phyloP scores from a whole-genome alignment of 495 filamentous ascomycete species.

The Parmelia sp. region DNA sequence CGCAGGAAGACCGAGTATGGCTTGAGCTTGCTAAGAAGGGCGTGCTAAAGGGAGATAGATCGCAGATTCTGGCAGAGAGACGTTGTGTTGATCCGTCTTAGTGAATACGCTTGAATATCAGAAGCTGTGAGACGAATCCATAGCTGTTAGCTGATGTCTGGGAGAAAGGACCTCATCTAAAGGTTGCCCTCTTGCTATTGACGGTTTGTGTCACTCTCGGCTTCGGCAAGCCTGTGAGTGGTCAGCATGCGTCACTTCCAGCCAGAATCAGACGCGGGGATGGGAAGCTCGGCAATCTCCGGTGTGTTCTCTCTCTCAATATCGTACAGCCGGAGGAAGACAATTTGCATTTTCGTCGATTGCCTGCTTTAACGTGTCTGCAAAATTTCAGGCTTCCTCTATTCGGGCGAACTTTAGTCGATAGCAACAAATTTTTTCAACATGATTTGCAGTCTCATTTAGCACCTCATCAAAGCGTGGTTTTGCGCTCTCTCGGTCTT shows the following conservation, averaged over 20 bases:
- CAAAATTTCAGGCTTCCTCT: background rate
- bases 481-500: background rate
- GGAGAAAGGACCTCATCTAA: background rate
- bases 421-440: background rate
- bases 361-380: background rate
- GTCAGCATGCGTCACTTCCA: slow-evolving; percentile 3
- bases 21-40: background rate
- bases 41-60: background rate
- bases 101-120: background rate
- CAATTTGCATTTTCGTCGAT: background rate
- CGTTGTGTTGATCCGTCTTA: background rate
- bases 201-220: slow-evolving; percentile 6
- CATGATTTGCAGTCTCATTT: background rate
- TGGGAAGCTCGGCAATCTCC: background rate
- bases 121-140: background rate
- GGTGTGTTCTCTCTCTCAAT: background rate
- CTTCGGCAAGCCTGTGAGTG: slow-evolving; percentile 2
- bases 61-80: background rate
- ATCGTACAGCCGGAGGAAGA: background rate
- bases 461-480: background rate
- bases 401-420: background rate
- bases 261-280: background rate
- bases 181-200: background rate
- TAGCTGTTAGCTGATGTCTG: background rate
- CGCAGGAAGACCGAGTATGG: background rate